phyloP scores from a whole-genome alignment of 2,329 filamentous ascomycete species.

The Ophiostoma australiae region DNA sequence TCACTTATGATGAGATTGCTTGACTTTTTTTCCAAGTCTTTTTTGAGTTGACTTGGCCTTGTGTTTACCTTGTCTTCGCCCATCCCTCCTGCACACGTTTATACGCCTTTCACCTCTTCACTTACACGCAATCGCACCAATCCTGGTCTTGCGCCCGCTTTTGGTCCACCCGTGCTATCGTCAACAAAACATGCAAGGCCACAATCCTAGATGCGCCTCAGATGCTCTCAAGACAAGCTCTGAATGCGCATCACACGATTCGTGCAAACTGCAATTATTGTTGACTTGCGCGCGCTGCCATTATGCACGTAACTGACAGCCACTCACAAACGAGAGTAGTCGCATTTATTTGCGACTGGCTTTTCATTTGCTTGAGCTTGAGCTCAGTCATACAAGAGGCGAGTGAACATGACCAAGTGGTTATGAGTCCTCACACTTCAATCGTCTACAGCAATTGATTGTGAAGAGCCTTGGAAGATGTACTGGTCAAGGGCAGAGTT shows the following conservation, averaged over 20 bases:
- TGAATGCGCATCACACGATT: conserved; percentile 1
- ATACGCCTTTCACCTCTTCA: not conserved
- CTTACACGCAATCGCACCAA: conserved; percentile 11
- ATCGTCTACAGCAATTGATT: not conserved
- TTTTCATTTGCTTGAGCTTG: not conserved
- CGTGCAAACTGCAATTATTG: not conserved
- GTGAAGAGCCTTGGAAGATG: not conserved
- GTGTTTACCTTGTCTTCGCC: not conserved
- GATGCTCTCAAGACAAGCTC: not conserved
- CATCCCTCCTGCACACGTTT: too few relatives aligned
- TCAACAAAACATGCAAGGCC: not conserved
- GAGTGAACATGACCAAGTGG: not conserved
- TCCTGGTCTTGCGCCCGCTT: not conserved
- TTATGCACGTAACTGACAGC: not conserved
- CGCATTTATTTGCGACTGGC: not conserved
- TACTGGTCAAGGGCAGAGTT: not conserved
- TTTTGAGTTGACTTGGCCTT: not conserved
- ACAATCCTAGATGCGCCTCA: not conserved
- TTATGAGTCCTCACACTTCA: not conserved
- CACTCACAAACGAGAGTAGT: not conserved
- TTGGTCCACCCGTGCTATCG: conserved; percentile 3
- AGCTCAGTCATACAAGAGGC: not conserved
- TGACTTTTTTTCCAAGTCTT: not conserved
- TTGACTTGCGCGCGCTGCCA: not conserved
- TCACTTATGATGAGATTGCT: conserved; percentile 3